Conservation (phyloP, 176 grass and related monocot species). For the Oryza glumipatula region DNA sequence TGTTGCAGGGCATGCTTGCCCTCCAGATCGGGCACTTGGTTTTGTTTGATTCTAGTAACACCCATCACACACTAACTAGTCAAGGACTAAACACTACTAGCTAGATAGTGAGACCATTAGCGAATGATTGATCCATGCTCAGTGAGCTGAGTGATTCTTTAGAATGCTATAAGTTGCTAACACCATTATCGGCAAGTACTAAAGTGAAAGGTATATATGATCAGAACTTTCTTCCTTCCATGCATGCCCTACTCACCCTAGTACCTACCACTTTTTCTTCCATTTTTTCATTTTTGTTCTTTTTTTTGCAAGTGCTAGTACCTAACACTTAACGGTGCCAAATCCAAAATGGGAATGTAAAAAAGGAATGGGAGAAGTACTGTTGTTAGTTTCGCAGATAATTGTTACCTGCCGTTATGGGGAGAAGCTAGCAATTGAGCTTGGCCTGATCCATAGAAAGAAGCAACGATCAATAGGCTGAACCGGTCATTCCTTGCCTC, state of each 20-base stretch:
- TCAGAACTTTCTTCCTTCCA: background rate
- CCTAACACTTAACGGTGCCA: background rate
- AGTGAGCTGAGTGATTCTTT: background rate
- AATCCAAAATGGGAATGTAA: background rate
- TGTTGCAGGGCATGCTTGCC: constrained; percentile 37
- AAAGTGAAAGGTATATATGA: constrained; percentile 7
- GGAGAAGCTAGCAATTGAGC: background rate
- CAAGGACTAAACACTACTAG: background rate
- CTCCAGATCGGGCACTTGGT: constrained; percentile 15
- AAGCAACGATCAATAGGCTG: background rate
- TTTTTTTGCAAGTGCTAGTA: background rate
- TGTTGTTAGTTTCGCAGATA: background rate
- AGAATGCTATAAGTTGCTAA: background rate
- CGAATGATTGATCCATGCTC: constrained; percentile 37
- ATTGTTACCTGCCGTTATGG: background rate
- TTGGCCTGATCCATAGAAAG: background rate
- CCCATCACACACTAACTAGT: background rate
- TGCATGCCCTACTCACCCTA: background rate
- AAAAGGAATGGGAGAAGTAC: background rate
- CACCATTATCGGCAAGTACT: background rate
- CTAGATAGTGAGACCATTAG: constrained; percentile 39
- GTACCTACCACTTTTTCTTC: background rate
- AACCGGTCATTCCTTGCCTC: background rate
- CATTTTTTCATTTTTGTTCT: background rate
- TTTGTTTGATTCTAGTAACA: background rate